Evolutionary conservation across 2,329 filamentous ascomycete genomes (phyloP), one percentile per base, ranked within the genome.

Genomic region (Fusarium illudens): DNA sequence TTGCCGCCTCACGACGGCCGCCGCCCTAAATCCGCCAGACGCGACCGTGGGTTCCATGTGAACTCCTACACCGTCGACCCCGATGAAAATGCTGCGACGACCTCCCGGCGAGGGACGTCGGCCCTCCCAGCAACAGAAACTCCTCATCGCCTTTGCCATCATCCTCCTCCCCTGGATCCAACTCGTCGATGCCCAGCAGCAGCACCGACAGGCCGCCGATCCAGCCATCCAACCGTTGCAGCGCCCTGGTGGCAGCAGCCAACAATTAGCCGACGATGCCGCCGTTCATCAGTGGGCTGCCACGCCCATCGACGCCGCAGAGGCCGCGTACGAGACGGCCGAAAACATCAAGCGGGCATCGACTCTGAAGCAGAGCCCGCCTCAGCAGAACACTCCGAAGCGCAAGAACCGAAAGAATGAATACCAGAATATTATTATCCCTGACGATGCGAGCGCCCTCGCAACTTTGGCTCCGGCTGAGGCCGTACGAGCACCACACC

Each of bases 401-500:
- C 75, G 73, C 73, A 77, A 74, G 74, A 74, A 65, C 60, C 67
- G 76, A 68, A 79, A 73, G 58, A 63, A 69, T 66, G 65, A 77
- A 53, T 56, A 75, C 62, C 65, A 76, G 70, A 73, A 77, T 60
- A 74, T 76, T 60, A 72, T 79, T 55, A 78, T 80, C 75, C 79
- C 81, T 79, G 76, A 87, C 83, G 87, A 96, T 91, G 92, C 90
- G 93, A 94, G 93, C 94, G 94, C 94, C 92, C 87, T 96, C 87
- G 91, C 92, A 88, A 96, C 94, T 92, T 91, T 94, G 87, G 94
- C 95, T 97, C 94, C 93, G 92, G 94, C 91, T 84, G 83, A 88
- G 85, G 88, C 93, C 92, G 94, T 97, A 86, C 88, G 93, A 97
- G 94, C 94, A 93, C 92, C 92, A 89, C 81, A 72, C 81, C 82